phyloP scores from a whole-genome alignment of 1,139 yeast species.

The Yamadazyma dushanensis region DNA sequence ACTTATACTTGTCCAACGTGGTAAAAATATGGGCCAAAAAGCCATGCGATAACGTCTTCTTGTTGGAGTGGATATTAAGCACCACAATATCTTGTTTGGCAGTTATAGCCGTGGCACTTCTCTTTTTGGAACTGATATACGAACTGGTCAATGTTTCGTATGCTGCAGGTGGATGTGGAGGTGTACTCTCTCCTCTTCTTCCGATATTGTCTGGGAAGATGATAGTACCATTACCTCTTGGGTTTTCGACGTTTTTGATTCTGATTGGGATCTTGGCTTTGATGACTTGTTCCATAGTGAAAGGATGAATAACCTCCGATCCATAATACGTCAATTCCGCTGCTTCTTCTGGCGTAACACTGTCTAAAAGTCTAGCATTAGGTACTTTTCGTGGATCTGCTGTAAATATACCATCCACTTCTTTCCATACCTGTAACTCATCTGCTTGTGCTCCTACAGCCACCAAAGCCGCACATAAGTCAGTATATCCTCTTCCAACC shows the following conservation, averaged over 20 bases:
- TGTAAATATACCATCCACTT: slow-evolving; percentile 97
- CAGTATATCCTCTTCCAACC: slow-evolving; percentile 97
- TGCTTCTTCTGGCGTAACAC: slow-evolving; percentile 98
- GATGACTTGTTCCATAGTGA: slow-evolving; percentile 98
- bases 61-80: slow-evolving; percentile 88
- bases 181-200: slow-evolving; percentile 82
- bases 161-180: slow-evolving; percentile 92
- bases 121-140: slow-evolving; percentile 51
- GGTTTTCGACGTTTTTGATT: slow-evolving; percentile 93
- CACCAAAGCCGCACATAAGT: slow-evolving; percentile 91
- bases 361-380: slow-evolving; percentile 76
- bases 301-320: slow-evolving; percentile 96
- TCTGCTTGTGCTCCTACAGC: slow-evolving; percentile 93
- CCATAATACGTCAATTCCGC: slow-evolving; percentile 97
- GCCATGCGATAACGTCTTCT: slow-evolving; percentile 90
- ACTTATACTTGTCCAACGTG: slow-evolving; percentile 76
- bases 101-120: slow-evolving; percentile 96
- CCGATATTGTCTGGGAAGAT: slow-evolving; percentile 90
- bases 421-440: slow-evolving; percentile 97
- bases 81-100: slow-evolving; percentile 92
- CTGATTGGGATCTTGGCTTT: slow-evolving; percentile 94
- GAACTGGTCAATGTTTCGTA: slow-evolving; percentile 51
- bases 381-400: slow-evolving; percentile 98
- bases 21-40: slow-evolving; percentile 89
- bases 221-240: slow-evolving; percentile 85